Percentiles rank a stretch among this genome's conserved stretches.
Conservation (phyloP, 306 rosid species). For the Glycine tomentella region DNA sequence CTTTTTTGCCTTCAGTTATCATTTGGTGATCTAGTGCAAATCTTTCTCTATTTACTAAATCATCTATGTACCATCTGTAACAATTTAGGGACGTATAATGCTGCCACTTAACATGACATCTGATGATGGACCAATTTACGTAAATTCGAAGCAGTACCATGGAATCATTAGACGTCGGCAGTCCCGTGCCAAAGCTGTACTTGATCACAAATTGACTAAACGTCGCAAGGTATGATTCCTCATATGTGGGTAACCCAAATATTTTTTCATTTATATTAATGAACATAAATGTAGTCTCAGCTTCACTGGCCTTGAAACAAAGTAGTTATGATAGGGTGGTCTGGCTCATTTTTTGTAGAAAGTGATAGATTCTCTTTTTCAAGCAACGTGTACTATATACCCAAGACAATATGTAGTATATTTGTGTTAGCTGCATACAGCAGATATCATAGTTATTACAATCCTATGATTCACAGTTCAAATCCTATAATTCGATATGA, state of each 20-base stretch:
- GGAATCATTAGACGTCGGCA: conserved; percentile 93
- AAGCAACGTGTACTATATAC: background rate
- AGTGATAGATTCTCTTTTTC: background rate
- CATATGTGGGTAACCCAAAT: background rate
- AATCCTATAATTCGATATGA: too few species aligned
- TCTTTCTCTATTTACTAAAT: conserved; percentile 41
- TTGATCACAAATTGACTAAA: conserved; percentile 60
- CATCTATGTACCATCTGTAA: conserved; percentile 38
- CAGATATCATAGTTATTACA: too few species aligned
- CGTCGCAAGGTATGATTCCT: conserved; percentile 71
- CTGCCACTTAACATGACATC: conserved; percentile 81
- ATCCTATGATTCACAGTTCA: too few species aligned
- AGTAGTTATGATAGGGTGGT: conserved; percentile 9
- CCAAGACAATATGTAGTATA: background rate
- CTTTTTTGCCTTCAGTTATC: conserved; percentile 22
- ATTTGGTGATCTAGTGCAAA: conserved; percentile 22
- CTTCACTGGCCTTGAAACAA: conserved; percentile 8
- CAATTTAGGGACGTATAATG: conserved; percentile 86
- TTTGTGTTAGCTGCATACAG: background rate
- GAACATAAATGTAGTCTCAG: background rate
- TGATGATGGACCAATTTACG: conserved; percentile 92
- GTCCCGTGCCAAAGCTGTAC: conserved; percentile 89
- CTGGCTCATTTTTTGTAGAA: background rate
- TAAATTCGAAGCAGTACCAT: conserved; percentile 95
- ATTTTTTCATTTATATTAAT: background rate